Base-by-base conservation (phyloP, 257 asterid genomes). In the Nicotiana undulata region DNA sequence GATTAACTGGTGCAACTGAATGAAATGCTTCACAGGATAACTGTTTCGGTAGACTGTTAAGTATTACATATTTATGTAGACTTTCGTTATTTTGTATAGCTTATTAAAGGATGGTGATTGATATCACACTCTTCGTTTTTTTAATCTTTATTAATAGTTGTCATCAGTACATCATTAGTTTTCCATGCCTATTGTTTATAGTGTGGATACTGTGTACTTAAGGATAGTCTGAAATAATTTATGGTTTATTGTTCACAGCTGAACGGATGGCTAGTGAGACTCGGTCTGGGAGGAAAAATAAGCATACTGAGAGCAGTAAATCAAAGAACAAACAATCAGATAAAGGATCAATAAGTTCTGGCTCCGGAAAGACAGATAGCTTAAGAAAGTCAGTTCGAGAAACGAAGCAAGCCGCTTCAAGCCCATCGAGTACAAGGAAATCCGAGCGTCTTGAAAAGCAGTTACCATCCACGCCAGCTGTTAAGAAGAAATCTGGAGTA, bases 381-480 rank as follows among this genome's bases (percentile, higher is more conserved):
- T 49, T 74, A 53, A 80, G 83, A 63, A 82, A 77, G 70, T 77
- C 83, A 31, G 77, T 77, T 49, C 80, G 85, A 60, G 88, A 84
- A 86, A 72, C 88, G 29, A 83, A 74, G 60, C 88, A 76, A 24
- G 79, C 20, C 46, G 82, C 86, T 10, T 77, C 86, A 51, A 82
- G 88, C 81, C 68, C 91, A 75, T 80, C 77, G 60, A 81, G 83
- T 81, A 81, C 76, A 40, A 81, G 86, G 84, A 90, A 87, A 84
- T 83, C 88, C 87, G 31, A 87, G 86, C 87, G 93, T 65, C 89
- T 80, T 80, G 86, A 67, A 81, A 85, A 83, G 81, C 82, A 58
- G 83, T 63, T 67, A 11, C 76, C 83, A 40, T 63, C 81, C 0
- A 4, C 44, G 3, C 28, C 84, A 37, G 56, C 84, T 74, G 59